Conservation (phyloP, 2,329 filamentous ascomycete species). For the Phialophora macrospora region DNA sequence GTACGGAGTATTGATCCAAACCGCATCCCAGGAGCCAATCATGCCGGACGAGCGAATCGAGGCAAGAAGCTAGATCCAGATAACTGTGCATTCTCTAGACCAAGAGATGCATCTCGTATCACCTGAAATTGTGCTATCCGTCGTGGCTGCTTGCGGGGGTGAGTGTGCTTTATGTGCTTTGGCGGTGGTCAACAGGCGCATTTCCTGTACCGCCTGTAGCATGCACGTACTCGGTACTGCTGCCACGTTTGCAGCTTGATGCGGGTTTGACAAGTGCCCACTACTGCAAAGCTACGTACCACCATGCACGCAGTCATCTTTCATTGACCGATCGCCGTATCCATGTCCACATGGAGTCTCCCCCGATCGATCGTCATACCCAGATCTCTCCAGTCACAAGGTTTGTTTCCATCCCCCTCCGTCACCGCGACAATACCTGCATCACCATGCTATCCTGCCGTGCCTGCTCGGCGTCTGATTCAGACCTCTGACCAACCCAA, state of each 20-base stretch:
- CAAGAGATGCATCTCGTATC: background rate
- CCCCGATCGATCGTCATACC: background rate
- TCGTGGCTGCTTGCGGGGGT: background rate
- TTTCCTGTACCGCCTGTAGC: background rate
- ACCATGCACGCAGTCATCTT: background rate
- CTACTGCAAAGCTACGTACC: background rate
- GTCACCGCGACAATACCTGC: background rate
- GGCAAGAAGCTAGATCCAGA: background rate
- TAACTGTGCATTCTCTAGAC: background rate
- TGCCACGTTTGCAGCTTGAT: background rate
- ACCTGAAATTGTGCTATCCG: background rate
- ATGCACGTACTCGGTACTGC: background rate
- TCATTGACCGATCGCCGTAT: background rate
- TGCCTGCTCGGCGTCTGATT: background rate
- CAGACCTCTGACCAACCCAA: background rate
- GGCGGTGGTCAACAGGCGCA: background rate
- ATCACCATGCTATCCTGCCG: background rate
- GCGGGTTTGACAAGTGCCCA: background rate
- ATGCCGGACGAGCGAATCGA: background rate
- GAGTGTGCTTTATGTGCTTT: background rate
- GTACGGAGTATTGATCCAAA: background rate
- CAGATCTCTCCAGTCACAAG: background rate
- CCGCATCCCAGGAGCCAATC: background rate
- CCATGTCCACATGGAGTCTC: background rate
- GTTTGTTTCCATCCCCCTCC: background rate